Evolutionary conservation across 2,329 filamentous ascomycete species (phyloP).

Genomic region (Colletotrichum spinosum): DNA sequence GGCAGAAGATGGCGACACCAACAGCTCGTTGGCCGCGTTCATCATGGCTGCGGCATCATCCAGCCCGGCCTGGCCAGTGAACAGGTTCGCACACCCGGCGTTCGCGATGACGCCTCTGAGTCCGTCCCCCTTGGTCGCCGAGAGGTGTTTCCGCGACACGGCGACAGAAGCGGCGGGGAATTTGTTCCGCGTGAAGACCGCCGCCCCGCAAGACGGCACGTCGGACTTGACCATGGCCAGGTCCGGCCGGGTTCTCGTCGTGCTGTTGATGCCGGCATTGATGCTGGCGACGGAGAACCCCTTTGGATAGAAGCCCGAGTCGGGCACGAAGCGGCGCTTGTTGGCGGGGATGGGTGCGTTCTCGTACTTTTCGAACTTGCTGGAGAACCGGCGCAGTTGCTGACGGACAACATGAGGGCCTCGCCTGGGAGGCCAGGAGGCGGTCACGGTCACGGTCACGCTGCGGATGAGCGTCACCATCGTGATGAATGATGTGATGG

Average conservation of each 20-base stretch:
- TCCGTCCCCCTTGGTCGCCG: conserved; percentile 73
- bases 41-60: conserved; percentile 92
- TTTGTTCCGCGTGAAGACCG: conserved; percentile 97
- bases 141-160: conserved; percentile 79
- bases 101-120: conserved; percentile 90
- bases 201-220: conserved; percentile 84
- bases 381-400: too few species aligned
- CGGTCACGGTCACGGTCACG: too few species aligned
- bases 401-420: too few species aligned
- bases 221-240: conserved; percentile 92
- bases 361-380: too few species aligned
- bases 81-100: conserved; percentile 96
- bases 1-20: too few species aligned
- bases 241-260: conserved; percentile 92
- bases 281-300: conserved; percentile 90
- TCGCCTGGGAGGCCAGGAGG: too few species aligned
- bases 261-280: conserved; percentile 92
- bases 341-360: too few species aligned
- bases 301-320: conserved; percentile 82
- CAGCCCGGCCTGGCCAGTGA: conserved; percentile 89
- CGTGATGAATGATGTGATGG: too few species aligned
- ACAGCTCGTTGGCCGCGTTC: conserved; percentile 74
- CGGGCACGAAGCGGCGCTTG: too few species aligned
- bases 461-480: too few species aligned
- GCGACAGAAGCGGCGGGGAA: conserved; percentile 97